These are phyloP conservation scores for Xerocomellus dryophilus DNA, from an alignment of 768 basidiomycete genomes.

Conservation along the genomic window DNA sequence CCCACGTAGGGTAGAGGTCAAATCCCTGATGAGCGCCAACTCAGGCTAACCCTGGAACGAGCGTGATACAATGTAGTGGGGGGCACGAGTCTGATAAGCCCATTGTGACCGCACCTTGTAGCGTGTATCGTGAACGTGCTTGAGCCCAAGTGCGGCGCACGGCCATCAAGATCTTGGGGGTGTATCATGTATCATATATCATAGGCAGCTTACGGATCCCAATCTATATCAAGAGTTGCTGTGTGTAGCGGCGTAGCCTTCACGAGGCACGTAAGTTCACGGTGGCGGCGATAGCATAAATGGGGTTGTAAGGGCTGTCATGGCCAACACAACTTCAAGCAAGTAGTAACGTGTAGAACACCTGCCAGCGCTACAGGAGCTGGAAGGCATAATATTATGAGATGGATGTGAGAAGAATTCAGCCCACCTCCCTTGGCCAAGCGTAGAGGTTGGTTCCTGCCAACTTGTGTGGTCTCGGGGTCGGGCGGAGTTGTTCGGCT, in stretches of 20 bases:
- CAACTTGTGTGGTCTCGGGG: no score
- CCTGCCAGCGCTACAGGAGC: not conserved
- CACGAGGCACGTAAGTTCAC: not conserved
- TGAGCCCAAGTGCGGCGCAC: not conserved
- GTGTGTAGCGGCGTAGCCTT: not conserved
- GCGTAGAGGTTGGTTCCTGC: no score
- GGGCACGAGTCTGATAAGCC: not conserved
- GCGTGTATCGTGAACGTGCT: not conserved
- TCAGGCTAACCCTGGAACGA: conserved; percentile 1
- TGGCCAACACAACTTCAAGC: not conserved
- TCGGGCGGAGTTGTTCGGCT: no score
- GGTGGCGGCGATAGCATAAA: not conserved
- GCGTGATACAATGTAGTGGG: not conserved
- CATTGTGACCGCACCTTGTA: conserved; percentile 1
- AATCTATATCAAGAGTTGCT: conserved; percentile 2
- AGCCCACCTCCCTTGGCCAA: not conserved
- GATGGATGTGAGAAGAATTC: not conserved
- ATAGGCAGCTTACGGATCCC: not conserved
- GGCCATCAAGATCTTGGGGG: not conserved
- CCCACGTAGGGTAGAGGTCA: not conserved
- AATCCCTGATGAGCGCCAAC: not conserved
- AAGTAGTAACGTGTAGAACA: not conserved
- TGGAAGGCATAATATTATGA: not conserved
- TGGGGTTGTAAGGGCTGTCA: not conserved
- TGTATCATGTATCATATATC: not conserved